Percentiles rank a stretch among this genome's conserved stretches.
Evolutionary conservation across 495 filamentous ascomycete genomes (phyloP).

Genomic region (Aspergillus haitiensis): DNA sequence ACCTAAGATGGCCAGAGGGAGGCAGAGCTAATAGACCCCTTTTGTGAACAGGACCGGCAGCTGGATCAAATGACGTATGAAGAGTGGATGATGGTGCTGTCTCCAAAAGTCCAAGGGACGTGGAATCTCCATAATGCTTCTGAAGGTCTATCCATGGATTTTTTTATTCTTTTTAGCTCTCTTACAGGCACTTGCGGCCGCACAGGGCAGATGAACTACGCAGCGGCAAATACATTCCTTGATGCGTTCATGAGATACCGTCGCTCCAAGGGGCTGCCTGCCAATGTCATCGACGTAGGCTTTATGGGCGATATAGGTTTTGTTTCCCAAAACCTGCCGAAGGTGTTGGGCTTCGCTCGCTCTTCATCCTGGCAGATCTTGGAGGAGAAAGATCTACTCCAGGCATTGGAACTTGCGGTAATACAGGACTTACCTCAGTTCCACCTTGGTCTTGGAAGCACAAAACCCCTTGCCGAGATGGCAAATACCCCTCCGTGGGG

Average conservation of each 20-base stretch:
- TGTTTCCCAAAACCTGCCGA: background rate
- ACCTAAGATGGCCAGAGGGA: background rate
- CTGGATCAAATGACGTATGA: slow-evolving; percentile 43
- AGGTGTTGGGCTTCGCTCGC: background rate
- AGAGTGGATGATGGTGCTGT: slow-evolving; percentile 34
- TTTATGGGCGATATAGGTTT: slow-evolving; percentile 42
- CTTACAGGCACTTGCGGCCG: slow-evolving; percentile 25
- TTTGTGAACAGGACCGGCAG: background rate
- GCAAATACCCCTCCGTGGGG: background rate
- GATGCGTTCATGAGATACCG: slow-evolving; percentile 28
- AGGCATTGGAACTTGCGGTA: background rate
- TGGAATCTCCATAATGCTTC: slow-evolving; percentile 29
- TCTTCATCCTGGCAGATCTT: background rate
- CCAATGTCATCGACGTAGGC: slow-evolving; percentile 35
- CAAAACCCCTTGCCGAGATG: background rate
- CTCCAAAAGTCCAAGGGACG: slow-evolving; percentile 42
- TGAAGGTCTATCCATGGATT: slow-evolving; percentile 30
- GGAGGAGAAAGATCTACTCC: background rate
- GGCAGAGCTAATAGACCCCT: no score
- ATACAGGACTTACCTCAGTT: background rate
- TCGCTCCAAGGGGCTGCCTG: slow-evolving; percentile 17
- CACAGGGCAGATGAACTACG: slow-evolving; percentile 31
- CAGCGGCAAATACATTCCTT: slow-evolving; percentile 31
- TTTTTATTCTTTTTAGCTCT: slow-evolving; percentile 43
- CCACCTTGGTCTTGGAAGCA: background rate